A percentile compares a stretch with the other conserved stretches of the same genome.
Conservation (phyloP, 176 grass and related monocot genomes). For the Oryza glumipatula region DNA sequence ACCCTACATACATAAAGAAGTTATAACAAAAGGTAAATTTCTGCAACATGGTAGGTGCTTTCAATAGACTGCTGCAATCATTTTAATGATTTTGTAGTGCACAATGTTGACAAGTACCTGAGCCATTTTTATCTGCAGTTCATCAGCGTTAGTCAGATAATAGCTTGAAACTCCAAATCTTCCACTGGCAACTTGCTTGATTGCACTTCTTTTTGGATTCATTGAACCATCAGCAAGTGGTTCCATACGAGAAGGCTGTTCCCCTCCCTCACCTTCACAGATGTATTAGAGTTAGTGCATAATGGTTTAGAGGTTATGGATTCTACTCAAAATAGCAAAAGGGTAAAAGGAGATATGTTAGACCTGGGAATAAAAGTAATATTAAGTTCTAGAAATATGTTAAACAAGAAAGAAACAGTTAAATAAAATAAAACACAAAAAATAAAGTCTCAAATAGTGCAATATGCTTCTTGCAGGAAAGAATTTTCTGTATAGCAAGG, state of each 20-base stretch:
- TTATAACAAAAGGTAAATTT: constrained; percentile 37
- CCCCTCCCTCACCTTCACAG: constrained; percentile 90
- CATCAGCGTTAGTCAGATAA: constrained; percentile 97
- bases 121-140: constrained; percentile 99
- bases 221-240: constrained; percentile 80
- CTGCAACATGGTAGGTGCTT: background rate
- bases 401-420: background rate
- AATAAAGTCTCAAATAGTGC: background rate
- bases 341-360: constrained; percentile 6
- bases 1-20: constrained; percentile 59
- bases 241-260: constrained; percentile 95
- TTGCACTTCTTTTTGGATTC: constrained; percentile 97
- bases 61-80: constrained; percentile 25
- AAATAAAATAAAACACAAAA: background rate
- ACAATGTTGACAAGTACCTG: constrained; percentile 64
- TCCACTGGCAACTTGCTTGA: constrained; percentile 99
- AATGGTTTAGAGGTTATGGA: background rate
- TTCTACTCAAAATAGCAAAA: constrained; percentile 18
- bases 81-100: constrained; percentile 18
- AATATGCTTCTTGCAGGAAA: background rate
- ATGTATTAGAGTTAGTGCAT: constrained; percentile 22
- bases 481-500: background rate
- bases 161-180: constrained; percentile 97
- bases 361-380: background rate
- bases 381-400: constrained; percentile 22